Conservation (phyloP, 164 flowering plant species). For the Nelumbo lutea region DNA sequence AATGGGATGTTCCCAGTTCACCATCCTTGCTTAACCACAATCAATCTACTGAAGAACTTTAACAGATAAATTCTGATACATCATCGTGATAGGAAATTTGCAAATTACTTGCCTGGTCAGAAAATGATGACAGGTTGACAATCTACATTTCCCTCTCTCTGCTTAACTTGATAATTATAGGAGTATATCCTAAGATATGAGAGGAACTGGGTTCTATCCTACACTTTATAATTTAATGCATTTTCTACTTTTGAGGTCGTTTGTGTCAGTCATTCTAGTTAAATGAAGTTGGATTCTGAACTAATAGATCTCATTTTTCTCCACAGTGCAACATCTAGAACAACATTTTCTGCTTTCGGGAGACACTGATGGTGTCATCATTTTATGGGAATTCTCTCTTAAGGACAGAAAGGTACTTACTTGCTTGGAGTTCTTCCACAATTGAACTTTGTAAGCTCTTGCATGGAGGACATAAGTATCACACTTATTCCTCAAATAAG, state of each 20-base stretch:
- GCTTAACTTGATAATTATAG: too few relatives aligned
- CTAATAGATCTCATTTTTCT: conserved; percentile 13
- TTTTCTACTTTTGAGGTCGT: background rate
- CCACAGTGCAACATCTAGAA: conserved; percentile 48
- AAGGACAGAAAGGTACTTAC: conserved; percentile 46
- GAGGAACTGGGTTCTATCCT: background rate
- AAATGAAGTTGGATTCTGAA: background rate
- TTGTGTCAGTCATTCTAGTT: background rate
- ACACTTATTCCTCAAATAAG: background rate
- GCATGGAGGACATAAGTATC: background rate
- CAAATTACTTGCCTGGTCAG: too few relatives aligned
- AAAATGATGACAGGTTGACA: too few relatives aligned
- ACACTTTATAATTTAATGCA: background rate
- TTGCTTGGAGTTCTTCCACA: background rate
- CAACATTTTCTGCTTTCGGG: conserved; percentile 83
- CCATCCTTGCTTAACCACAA: too few relatives aligned
- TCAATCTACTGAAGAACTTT: too few relatives aligned
- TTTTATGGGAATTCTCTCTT: conserved; percentile 73
- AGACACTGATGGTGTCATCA: conserved; percentile 72
- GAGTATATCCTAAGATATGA: background rate
- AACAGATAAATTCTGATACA: too few relatives aligned
- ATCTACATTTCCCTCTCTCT: too few relatives aligned
- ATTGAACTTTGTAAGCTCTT: background rate
- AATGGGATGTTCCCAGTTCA: too few relatives aligned
- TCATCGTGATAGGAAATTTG: too few relatives aligned